Evolutionary conservation across 768 basidiomycete species (phyloP).

Genomic region (Kwoniella dendrophila): DNA sequence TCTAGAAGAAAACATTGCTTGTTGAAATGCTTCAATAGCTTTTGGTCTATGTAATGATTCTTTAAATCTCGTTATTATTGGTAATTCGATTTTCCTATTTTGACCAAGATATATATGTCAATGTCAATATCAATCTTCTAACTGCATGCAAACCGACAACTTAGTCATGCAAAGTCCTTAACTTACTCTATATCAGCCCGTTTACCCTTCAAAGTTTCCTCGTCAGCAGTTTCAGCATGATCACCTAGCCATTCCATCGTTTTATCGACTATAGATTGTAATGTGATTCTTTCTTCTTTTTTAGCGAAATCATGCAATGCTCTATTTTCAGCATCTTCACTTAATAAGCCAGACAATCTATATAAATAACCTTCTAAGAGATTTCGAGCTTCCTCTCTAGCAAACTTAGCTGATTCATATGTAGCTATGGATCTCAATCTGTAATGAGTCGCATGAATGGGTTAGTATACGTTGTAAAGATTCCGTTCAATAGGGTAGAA

Average conservation of each 20-base stretch:
- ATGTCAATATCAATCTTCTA: neutral
- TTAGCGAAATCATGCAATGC: slow-evolving; percentile 87
- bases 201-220: slow-evolving; percentile 71
- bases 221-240: slow-evolving; percentile 78
- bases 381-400: slow-evolving; percentile 87
- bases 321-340: slow-evolving; percentile 65
- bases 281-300: slow-evolving; percentile 67
- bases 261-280: slow-evolving; percentile 70
- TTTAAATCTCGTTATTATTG: slow-evolving; percentile 81
- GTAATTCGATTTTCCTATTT: slow-evolving; percentile 71
- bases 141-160: neutral
- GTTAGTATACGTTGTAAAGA: too few species aligned
- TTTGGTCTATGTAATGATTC: slow-evolving; percentile 85
- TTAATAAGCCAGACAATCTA: slow-evolving; percentile 77
- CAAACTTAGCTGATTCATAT: slow-evolving; percentile 73
- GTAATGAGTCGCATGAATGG: neutral
- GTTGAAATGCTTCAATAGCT: slow-evolving; percentile 83
- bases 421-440: slow-evolving; percentile 79
- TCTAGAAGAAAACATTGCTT: slow-evolving; percentile 61
- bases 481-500: too few species aligned
- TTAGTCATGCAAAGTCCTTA: neutral
- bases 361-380: slow-evolving; percentile 92
- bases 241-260: slow-evolving; percentile 82
- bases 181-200: slow-evolving; percentile 81
- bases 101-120: neutral